Evolutionary conservation across 345 rosid species (phyloP).

Genomic region (Carallia pectinifolia): DNA sequence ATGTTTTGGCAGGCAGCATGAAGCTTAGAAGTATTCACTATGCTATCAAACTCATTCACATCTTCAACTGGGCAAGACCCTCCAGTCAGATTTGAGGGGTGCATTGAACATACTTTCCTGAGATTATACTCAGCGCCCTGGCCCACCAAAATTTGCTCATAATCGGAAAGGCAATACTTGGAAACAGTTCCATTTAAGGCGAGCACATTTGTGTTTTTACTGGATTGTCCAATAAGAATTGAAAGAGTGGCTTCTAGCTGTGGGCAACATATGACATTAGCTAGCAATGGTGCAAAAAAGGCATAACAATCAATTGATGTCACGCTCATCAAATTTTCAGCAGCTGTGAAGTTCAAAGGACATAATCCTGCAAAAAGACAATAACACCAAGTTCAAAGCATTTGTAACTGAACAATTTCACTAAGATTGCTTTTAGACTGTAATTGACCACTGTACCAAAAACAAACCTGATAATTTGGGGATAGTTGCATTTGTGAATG

Average conservation of each 20-base stretch:
- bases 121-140: slow-evolving; percentile 67
- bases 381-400: slow-evolving; percentile 5
- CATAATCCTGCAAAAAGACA: slow-evolving; percentile 56
- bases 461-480: slow-evolving; percentile 81
- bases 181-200: slow-evolving; percentile 67
- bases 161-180: slow-evolving; percentile 72
- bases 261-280: slow-evolving; percentile 95
- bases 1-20: slow-evolving; percentile 72
- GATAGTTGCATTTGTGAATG: slow-evolving; percentile 61
- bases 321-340: slow-evolving; percentile 64
- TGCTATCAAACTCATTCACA: slow-evolving; percentile 63
- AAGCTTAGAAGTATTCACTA: slow-evolving; percentile 66
- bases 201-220: slow-evolving; percentile 62
- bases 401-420: slow-evolving; percentile 2
- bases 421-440: slow-evolving; percentile 1
- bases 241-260: slow-evolving; percentile 76
- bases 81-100: slow-evolving; percentile 72
- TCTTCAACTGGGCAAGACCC: slow-evolving; percentile 80
- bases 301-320: slow-evolving; percentile 80
- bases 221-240: slow-evolving; percentile 76
- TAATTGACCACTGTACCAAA: slow-evolving; percentile 10
- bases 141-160: slow-evolving; percentile 72
- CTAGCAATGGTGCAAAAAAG: slow-evolving; percentile 75
- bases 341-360: slow-evolving; percentile 65
- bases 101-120: slow-evolving; percentile 53